These are phyloP conservation scores for Euphorbia tirucalli DNA, from an alignment of 345 rosid species.

Conservation along the genomic window DNA sequence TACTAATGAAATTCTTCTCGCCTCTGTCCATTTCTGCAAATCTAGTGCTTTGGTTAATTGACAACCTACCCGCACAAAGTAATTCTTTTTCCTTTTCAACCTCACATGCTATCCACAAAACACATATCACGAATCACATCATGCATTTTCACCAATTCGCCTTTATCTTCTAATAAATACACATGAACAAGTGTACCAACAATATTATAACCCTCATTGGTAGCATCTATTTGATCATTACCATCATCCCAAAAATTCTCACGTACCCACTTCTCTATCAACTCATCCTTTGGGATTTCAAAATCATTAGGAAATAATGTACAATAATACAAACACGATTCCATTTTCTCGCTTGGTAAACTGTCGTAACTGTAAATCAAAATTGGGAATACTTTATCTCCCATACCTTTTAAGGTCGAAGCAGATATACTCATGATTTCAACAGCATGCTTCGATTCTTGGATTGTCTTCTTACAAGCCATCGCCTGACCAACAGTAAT, in stretches of 20 bases:
- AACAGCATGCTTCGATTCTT: constrained; percentile 16
- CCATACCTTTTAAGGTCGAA: no score
- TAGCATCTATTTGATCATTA: neutral
- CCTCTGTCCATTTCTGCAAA: no score
- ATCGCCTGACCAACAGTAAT: constrained; percentile 17
- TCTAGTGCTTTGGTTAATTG: no score
- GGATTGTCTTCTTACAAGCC: constrained; percentile 1
- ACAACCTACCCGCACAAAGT: no score
- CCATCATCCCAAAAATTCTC: no score
- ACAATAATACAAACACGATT: no score
- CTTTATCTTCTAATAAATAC: neutral
- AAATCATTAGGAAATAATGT: no score
- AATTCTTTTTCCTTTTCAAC: neutral
- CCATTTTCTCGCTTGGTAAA: neutral
- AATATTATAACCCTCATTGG: no score
- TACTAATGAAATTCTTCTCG: no score
- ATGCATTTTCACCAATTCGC: neutral
- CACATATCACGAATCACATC: constrained; percentile 1
- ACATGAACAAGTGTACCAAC: no score
- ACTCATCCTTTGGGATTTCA: no score
- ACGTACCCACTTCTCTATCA: no score
- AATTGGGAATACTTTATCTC: neutral
- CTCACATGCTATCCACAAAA: neutral
- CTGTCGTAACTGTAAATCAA: constrained; percentile 11
- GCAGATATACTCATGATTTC: constrained; percentile 3